Evolutionary conservation across 768 basidiomycete genomes (phyloP).

Genomic region (Mycena capillaripes): DNA sequence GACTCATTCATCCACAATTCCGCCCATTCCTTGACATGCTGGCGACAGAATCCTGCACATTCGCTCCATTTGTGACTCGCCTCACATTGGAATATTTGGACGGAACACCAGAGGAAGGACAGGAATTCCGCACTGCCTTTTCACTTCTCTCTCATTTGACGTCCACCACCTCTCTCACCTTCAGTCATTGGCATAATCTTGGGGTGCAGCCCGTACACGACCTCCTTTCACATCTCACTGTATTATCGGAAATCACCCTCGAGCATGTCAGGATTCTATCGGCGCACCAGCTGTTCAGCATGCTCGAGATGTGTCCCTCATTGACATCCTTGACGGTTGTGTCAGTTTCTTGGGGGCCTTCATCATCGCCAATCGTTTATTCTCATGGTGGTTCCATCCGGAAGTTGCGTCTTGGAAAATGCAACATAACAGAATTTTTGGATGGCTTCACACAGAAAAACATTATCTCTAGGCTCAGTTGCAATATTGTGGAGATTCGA

Average conservation of each 20-base stretch:
- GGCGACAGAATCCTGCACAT: constrained; percentile 9
- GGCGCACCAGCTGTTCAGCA: constrained; percentile 1
- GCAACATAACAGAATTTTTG: background rate
- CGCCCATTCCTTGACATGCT: constrained; percentile 14
- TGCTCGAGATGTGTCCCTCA: constrained; percentile 15
- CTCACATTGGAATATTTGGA: constrained; percentile 13
- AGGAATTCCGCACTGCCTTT: background rate
- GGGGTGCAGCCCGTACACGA: constrained; percentile 6
- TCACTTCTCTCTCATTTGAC: background rate
- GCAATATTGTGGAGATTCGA: background rate
- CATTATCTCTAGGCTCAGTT: background rate
- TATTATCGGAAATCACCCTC: background rate
- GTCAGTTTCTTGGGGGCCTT: background rate
- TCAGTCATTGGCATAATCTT: background rate
- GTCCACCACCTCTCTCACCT: constrained; percentile 3
- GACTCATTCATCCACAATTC: constrained; percentile 6
- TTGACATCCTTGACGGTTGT: background rate
- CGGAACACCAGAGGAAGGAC: background rate
- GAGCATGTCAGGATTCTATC: background rate
- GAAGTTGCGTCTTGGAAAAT: background rate
- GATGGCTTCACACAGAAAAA: background rate
- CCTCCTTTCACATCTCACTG: background rate
- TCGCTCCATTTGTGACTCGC: constrained; percentile 5
- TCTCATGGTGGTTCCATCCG: background rate
- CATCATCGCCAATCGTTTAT: background rate